Base-by-base conservation (phyloP, 2,329 filamentous ascomycete species). In the Aureobasidium sp. region DNA sequence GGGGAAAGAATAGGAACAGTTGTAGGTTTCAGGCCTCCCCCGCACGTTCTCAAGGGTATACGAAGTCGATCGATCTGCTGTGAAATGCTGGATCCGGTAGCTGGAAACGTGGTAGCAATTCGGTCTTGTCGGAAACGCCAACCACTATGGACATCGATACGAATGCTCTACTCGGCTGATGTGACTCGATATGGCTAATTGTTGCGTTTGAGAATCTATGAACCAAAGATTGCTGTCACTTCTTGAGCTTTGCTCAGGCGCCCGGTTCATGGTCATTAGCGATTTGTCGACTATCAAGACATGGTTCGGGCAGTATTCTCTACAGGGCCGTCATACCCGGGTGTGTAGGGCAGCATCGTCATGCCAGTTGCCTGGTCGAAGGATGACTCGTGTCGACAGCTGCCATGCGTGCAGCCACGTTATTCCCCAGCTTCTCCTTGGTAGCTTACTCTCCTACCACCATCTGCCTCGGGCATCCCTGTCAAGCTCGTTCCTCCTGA, bases 371-470 rank as follows among this genome's bases (percentile, higher is more conserved):
- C 42, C 31, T 17, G 29, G 55, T 36, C 29, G 17, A 37, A 34
- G 27, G 5, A 56, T 56, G 52, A 44, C n/a, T 44, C 52, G 39
- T 5, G 2, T 9, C 11, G 39, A 56, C 34, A 37, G 52, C 39
- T 56, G 55, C 42, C 55, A 58, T 58, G 55, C 37, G 55, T 58
- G 31, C 15, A 11, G 42, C 55, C 55, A 58, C 55, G 42, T 58
- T 58, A 15, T 47, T 31, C 29, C 47, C 20, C 17, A 17, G 12
- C 5, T 2, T 20, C 27, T 20, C 12, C 2, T 14, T 20, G 42
- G 42, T 41, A 58, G 55, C 55, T 34, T 20, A 31, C 3, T 29
- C 55, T n/a, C 42, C 25, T 47, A 58, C 55, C 55, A 58, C 27
- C 7, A 27, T 9, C 8, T 27, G 55, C 5, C 55, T 58, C 42